Evolutionary conservation across 2,329 filamentous ascomycete genomes (phyloP), one percentile per base, ranked within the genome.

Genomic region (Sarocladiaceae sp.): DNA sequence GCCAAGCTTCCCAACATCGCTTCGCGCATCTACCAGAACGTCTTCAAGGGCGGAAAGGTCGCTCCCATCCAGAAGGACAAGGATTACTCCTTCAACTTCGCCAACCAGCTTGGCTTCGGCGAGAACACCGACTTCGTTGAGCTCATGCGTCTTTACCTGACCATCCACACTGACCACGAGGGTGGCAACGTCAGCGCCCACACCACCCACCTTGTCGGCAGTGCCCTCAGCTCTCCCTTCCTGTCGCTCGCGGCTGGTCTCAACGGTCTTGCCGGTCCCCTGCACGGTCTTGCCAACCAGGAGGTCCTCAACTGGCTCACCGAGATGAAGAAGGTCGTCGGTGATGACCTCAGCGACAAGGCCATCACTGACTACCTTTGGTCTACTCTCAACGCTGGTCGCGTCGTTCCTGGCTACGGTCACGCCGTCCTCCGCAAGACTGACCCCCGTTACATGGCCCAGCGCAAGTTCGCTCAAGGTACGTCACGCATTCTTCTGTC

Each of bases 1-100:
- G 93, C 93, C 65, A 97, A 97, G 84, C 87, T 98, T 59, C 93
- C 93, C 66, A 96, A 88, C 68, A 96, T 98, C 62, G 93, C 93
- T 53, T 78, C 93, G 53, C 88, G 89, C 75, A 98, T 98, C 80
- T 98, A 98, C 84, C 93, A 95, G 78, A 98, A 98, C 70, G 85
- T 97, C 68, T 98, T 95, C 88, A 96, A 97, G 83, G 93, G 95
- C 64, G 93, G 93, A 74, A 97, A 97, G 84, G 91, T 98, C 56
- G 87, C 88, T 49, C 68, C 89, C 45, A 81, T 95, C 67, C 84
- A 97, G 79, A 94, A 95, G 80, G 91, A 97, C 76, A 93, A 97
- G 86, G 93, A 98, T 68, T 98, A 96, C 78, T 80, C 84, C 60
- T 98, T 85, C 87, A 98, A 98, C 85, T 87, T 98, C 68, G 90